Conservation (phyloP, 2,329 filamentous ascomycete species). For the Fusarium bulbicola region DNA sequence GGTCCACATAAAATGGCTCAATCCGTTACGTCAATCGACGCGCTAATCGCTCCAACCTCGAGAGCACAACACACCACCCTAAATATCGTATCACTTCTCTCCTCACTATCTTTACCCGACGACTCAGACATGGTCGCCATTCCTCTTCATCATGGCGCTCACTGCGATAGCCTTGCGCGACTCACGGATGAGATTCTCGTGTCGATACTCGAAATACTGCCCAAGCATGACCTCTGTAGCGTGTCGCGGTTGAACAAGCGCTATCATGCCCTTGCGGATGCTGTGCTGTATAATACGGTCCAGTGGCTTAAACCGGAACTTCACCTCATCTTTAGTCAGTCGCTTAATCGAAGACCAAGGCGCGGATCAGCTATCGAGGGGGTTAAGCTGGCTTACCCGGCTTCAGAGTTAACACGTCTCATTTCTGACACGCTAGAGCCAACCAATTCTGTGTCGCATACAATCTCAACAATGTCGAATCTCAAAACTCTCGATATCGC, state of each 20-base stretch:
- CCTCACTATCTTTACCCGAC: neutral
- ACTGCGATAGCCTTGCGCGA: conserved; percentile 31
- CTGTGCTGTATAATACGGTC: conserved; percentile 57
- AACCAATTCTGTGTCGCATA: conserved; percentile 55
- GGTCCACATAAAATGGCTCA: conserved; percentile 25
- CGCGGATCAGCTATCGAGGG: conserved; percentile 58
- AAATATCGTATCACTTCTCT: neutral
- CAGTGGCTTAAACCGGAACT: conserved; percentile 58
- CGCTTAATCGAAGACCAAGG: conserved; percentile 55
- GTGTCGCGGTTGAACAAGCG: conserved; percentile 54
- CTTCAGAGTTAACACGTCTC: conserved; percentile 54
- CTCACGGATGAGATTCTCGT: conserved; percentile 54
- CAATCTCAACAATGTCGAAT: conserved; percentile 60
- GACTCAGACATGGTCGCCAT: conserved; percentile 9
- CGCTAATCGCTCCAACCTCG: conserved; percentile 11
- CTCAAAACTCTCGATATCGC: conserved; percentile 57
- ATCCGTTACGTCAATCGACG: neutral
- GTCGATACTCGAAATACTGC: conserved; percentile 51
- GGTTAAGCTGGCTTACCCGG: conserved; percentile 56
- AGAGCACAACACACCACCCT: conserved; percentile 15
- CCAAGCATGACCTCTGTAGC: conserved; percentile 53
- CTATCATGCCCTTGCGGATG: conserved; percentile 57
- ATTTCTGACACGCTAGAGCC: conserved; percentile 50
- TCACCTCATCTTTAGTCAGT: conserved; percentile 59
- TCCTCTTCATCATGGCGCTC: neutral